Base-by-base conservation (phyloP, 257 asterid species). In the Capsicum baccatum region DNA sequence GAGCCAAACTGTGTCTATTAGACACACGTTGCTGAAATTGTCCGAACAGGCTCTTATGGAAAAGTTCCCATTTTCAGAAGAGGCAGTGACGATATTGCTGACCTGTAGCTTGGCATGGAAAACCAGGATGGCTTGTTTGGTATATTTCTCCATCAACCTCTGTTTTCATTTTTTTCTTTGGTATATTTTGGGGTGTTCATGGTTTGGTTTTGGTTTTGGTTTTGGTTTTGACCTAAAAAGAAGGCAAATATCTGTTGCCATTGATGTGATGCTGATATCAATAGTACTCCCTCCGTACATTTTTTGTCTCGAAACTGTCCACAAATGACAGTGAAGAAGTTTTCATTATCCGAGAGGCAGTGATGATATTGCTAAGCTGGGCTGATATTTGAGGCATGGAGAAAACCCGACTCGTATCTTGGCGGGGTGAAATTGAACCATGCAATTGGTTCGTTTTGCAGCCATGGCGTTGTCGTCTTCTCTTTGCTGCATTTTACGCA, bases 31-130 rank as follows among this genome's bases (percentile, higher is more conserved):
- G 9, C n/a, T 33, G 73, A 35, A 66, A 39, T 54, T 52, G 79
- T 67, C 84, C 71, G 60, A 69, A 59, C 26, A 84, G 86, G 81
- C 58, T 82, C 83, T 64, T 84, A 56, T 37, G 35, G 54, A 80
- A 16, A 79, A 88, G 88, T 26, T 63, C 5, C 44, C 7, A 26
- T 33, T 64, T 64, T 64, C 17, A 64, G 12, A 56, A 55, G 58
- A 55, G 60, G 60, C 17, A 56, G 60, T 56, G 60, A 56, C 15
- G 60, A 56, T 56, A 56, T 63, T 63, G 69, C 37, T 9, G 11
- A 60, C 37, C 35, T 3, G 67, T 26, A 26, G 26, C 8, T 11
- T 26, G 17, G 71, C 57, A 52, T 10, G 19, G 62, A 16, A 15
- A 57, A 15, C 62, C 19, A 6, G 62, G 62, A 15, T 57, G 62